Percentiles rank a stretch among this genome's conserved stretches.
Evolutionary conservation across 2,329 filamentous ascomycete species (phyloP).

Genomic region (Phymatotrichopsis omnivora): DNA sequence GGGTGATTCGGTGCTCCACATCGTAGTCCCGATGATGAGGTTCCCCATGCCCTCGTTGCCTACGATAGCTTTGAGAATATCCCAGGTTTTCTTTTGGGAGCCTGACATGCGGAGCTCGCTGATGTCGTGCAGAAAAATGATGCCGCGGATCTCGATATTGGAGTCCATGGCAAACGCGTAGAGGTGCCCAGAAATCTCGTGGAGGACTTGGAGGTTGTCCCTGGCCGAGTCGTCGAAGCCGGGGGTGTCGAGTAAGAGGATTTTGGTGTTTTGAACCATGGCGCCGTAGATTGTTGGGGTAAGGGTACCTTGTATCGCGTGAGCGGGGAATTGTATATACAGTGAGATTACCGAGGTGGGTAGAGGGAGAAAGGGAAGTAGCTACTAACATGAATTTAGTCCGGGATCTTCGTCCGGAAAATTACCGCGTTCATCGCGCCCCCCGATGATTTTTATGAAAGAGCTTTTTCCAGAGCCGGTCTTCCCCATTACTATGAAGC

Average conservation of each 20-base stretch:
- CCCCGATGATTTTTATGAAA: slow-evolving; percentile 26
- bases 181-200: slow-evolving; percentile 12
- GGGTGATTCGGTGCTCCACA: slow-evolving; percentile 6
- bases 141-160: slow-evolving; percentile 5
- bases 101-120: slow-evolving; percentile 7
- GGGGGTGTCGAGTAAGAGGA: slow-evolving; percentile 26
- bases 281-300: slow-evolving; percentile 23
- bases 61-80: slow-evolving; percentile 13
- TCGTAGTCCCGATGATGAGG: slow-evolving; percentile 14
- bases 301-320: slow-evolving; percentile 12
- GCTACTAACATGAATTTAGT: slow-evolving; percentile 11
- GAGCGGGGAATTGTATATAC: no score
- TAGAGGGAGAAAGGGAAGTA: background rate
- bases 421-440: slow-evolving; percentile 12
- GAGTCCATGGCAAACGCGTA: slow-evolving; percentile 3
- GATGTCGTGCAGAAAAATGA: slow-evolving; percentile 17
- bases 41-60: slow-evolving; percentile 13
- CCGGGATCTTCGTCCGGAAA: slow-evolving; percentile 8
- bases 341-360: no score
- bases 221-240: slow-evolving; percentile 28
- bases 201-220: slow-evolving; percentile 26
- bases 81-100: slow-evolving; percentile 13
- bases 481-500: slow-evolving; percentile 32
- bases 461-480: slow-evolving; percentile 29
- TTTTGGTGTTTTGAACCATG: slow-evolving; percentile 8